Evolutionary conservation across 176 grass and related monocot species (phyloP).

Genomic region (Panicum miliaceum): DNA sequence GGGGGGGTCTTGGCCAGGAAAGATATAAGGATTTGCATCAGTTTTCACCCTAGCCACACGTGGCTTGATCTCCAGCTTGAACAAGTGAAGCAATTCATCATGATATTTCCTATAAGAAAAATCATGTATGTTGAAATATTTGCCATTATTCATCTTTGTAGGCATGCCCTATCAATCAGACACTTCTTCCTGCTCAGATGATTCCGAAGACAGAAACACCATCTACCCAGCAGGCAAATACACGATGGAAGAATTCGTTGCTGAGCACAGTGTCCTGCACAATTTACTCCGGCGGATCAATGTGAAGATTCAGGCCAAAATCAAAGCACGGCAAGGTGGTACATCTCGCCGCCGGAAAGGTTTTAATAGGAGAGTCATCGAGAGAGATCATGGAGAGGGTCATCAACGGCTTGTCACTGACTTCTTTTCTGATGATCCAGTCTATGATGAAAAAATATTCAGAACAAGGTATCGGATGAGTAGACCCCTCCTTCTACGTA

Average conservation of each 20-base stretch:
- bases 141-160: neutral
- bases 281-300: constrained; percentile 43
- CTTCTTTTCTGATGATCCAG: constrained; percentile 46
- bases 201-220: constrained; percentile 17
- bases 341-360: neutral
- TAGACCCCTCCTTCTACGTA: constrained; percentile 34
- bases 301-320: constrained; percentile 42
- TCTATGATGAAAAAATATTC: constrained; percentile 23
- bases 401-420: constrained; percentile 32
- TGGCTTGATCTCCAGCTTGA: neutral
- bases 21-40: neutral
- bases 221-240: constrained; percentile 30
- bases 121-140: neutral
- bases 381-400: constrained; percentile 44
- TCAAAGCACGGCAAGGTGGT: constrained; percentile 20
- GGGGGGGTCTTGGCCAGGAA: neutral
- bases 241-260: constrained; percentile 38
- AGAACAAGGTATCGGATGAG: constrained; percentile 40
- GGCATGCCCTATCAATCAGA: constrained; percentile 36
- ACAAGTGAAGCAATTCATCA: neutral
- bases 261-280: constrained; percentile 31
- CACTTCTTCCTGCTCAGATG: constrained; percentile 35
- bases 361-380: constrained; percentile 29
- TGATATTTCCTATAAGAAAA: neutral
- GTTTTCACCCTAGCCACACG: neutral